Percentiles rank a stretch among this genome's conserved stretches.
phyloP scores from a whole-genome alignment of 257 asterid species.

The Solanum sejunctum region DNA sequence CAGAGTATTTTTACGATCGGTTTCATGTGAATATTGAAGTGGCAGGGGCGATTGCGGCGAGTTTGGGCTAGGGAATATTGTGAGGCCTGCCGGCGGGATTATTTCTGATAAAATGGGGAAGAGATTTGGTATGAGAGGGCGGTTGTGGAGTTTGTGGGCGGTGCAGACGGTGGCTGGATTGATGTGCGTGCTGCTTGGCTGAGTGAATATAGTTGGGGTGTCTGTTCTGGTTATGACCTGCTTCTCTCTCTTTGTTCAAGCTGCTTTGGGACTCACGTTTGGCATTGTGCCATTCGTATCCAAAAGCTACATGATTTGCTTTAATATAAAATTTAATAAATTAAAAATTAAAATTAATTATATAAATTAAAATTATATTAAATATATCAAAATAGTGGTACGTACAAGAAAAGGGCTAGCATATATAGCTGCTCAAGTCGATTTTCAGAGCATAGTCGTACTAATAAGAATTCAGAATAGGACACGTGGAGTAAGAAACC shows the following conservation, averaged over 20 bases:
- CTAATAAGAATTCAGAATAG: neutral
- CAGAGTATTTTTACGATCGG: constrained; percentile 41
- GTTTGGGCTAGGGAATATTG: constrained; percentile 41
- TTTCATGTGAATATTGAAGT: constrained; percentile 22
- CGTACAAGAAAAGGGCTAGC: neutral
- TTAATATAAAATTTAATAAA: too few species aligned
- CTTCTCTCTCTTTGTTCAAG: constrained; percentile 47
- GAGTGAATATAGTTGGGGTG: constrained; percentile 20
- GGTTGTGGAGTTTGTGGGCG: constrained; percentile 59
- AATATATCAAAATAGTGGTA: neutral
- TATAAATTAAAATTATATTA: too few species aligned
- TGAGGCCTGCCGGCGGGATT: constrained; percentile 46
- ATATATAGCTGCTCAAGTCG: neutral
- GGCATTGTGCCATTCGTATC: constrained; percentile 76
- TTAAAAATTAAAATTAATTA: too few species aligned
- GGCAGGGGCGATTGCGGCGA: constrained; percentile 49
- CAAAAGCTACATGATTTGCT: constrained; percentile 20
- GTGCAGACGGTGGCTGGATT: constrained; percentile 38
- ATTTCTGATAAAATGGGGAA: constrained; percentile 42
- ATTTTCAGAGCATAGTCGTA: neutral
- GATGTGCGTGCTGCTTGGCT: constrained; percentile 28
- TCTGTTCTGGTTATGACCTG: constrained; percentile 37
- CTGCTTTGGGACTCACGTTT: constrained; percentile 51
- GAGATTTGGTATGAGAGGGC: constrained; percentile 49
- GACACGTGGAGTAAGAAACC: neutral